Evolutionary conservation across 192 early-diverging fungal species (phyloP), one percentile per base, ranked within the genome.

Genomic region (Linderina pennispora): DNA sequence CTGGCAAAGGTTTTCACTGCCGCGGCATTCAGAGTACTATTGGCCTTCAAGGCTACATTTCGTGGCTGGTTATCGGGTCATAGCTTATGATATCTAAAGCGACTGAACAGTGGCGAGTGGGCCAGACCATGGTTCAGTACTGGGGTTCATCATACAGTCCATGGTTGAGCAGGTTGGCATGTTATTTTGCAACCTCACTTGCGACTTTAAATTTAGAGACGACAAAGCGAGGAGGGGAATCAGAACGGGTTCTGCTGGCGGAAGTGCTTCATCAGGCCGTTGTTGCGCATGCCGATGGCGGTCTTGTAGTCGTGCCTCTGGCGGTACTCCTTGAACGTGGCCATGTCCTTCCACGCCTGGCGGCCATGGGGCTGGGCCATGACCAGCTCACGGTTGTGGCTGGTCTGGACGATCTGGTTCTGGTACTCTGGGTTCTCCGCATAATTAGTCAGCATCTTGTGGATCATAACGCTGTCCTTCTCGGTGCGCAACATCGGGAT

Each of bases 261-360:
- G 78, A 86, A 94, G 62, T 92, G 79, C 53, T 78, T 85, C 73
- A 94, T 89, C 51, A 95, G 67, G 44, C 82, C 85, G 75, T 97
- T 97, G 51, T 78, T 75, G 43, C 85, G 83, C 45, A 84, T 76
- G 18, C 84, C 88, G 23, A 83, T 65, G 25, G 75, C 64, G 17
- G 75, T 79, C 56, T 78, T 53, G 76, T 79, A 88, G 48, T 87
- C 73, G 35, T 85, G 55, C 24, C 62, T 61, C 25, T 47, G 43
- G 39, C 84, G 75, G 48, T 70, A 65, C 39, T 79, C 83, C 60
- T 81, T 83, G 65, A 74, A 80, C 1, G 70, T 77, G 13, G 56
- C 70, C 18, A 54, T 65, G 39, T 55, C 47, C 37, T 66, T 62
- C 59, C 55, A 50, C 15, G 53, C 57, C 64, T 43, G 50, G n/a